phyloP scores from a whole-genome alignment of 257 asterid species.

The Petunia axillaris region DNA sequence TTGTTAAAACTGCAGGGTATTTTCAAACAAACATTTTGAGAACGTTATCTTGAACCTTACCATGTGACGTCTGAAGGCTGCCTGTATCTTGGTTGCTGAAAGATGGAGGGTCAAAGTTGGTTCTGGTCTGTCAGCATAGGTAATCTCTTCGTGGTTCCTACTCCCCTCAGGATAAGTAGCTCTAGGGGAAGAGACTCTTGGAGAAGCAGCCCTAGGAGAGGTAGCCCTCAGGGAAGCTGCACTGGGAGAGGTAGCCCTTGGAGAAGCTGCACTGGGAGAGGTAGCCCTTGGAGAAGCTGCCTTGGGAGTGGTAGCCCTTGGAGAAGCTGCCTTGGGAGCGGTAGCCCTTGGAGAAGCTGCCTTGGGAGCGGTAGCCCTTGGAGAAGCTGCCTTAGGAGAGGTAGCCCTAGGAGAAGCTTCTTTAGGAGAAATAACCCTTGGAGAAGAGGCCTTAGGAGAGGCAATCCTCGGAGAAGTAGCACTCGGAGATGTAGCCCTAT shows the following conservation, averaged over 20 bases:
- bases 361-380: not conserved
- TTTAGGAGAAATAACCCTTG: conserved; percentile 37
- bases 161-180: conserved; percentile 10
- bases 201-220: conserved; percentile 9
- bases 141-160: not conserved
- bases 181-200: conserved; percentile 2
- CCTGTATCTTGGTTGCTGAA: conserved; percentile 81
- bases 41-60: conserved; percentile 46
- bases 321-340: not conserved
- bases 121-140: conserved; percentile 34
- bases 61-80: conserved; percentile 77
- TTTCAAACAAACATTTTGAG: conserved; percentile 18
- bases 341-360: not conserved
- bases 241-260: not conserved
- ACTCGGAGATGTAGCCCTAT: conserved; percentile 42
- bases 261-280: not conserved
- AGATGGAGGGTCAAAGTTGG: conserved; percentile 62
- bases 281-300: not conserved
- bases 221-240: not conserved
- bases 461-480: conserved; percentile 34
- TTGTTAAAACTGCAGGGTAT: not conserved
- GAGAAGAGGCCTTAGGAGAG: conserved; percentile 44
- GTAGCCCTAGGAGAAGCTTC: conserved; percentile 41
- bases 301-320: not conserved
- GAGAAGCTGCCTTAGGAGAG: not conserved